phyloP scores from a whole-genome alignment of 495 filamentous ascomycete species.

The Penicillium salamii region DNA sequence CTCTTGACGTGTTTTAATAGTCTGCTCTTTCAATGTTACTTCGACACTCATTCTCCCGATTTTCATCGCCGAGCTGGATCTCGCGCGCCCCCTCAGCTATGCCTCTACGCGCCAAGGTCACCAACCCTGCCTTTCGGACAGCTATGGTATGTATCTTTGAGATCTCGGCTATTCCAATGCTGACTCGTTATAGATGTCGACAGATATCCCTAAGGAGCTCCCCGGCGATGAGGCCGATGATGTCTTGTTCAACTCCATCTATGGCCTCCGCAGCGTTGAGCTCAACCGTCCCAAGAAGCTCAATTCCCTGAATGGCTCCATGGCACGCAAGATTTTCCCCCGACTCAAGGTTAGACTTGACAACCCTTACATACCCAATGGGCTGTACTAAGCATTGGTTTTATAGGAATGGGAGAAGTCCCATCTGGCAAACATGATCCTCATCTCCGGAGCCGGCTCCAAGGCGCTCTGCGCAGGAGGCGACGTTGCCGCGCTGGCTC shows the following conservation, averaged over 20 bases:
- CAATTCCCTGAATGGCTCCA: conserved; percentile 88
- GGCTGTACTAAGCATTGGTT: conserved; percentile 15
- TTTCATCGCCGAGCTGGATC: conserved; percentile 51
- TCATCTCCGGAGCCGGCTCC: conserved; percentile 83
- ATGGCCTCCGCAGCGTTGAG: conserved; percentile 88
- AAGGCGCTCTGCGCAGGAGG: conserved; percentile 92
- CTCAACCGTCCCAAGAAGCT: conserved; percentile 89
- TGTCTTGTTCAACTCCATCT: conserved; percentile 83
- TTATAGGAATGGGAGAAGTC: conserved; percentile 86
- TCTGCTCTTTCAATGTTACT: conserved; percentile 50
- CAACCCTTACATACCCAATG: too few species aligned
- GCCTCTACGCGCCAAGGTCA: conserved; percentile 85
- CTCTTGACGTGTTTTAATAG: conserved; percentile 11
- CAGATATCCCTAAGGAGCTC: conserved; percentile 50
- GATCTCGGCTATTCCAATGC: not conserved
- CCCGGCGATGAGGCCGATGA: conserved; percentile 77
- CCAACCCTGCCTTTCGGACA: conserved; percentile 55
- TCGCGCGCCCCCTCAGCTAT: conserved; percentile 58
- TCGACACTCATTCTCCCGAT: conserved; percentile 42
- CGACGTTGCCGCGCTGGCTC: conserved; percentile 75
- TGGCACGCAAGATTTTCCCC: conserved; percentile 88
- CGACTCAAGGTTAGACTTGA: conserved; percentile 58
- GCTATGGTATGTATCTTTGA: conserved; percentile 34
- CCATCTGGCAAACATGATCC: conserved; percentile 84
- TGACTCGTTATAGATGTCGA: conserved; percentile 54